A percentile compares a stretch with the other conserved stretches of the same genome.
phyloP scores from a whole-genome alignment of 768 basidiomycete species.

The Galerina marginata region DNA sequence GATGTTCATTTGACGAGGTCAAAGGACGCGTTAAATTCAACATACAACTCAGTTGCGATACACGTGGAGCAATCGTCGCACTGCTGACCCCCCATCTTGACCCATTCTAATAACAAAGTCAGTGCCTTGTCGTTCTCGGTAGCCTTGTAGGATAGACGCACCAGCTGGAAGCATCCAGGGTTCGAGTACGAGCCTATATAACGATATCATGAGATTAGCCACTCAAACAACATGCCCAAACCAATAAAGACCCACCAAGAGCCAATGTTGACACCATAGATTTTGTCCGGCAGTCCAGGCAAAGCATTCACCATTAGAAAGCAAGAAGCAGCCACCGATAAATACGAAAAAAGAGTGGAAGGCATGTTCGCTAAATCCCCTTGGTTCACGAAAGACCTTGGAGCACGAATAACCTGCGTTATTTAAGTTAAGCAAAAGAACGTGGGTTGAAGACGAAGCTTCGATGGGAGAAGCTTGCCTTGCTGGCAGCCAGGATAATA shows the following conservation, averaged over 20 bases:
- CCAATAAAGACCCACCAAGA: slow-evolving; percentile 50
- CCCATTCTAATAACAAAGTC: slow-evolving; percentile 57
- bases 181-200: slow-evolving; percentile 72
- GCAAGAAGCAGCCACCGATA: slow-evolving; percentile 16
- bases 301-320: slow-evolving; percentile 20
- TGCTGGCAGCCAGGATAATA: slow-evolving; percentile 9
- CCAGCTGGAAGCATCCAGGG: slow-evolving; percentile 84
- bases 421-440: slow-evolving; percentile 11
- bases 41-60: slow-evolving; percentile 72
- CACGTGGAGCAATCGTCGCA: slow-evolving; percentile 67
- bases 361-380: slow-evolving; percentile 21
- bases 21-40: background rate
- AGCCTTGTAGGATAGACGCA: slow-evolving; percentile 23
- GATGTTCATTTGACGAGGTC: background rate
- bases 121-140: background rate
- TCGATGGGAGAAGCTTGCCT: slow-evolving; percentile 5
- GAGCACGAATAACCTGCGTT: slow-evolving; percentile 8
- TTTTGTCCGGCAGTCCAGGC: slow-evolving; percentile 48
- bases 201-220: background rate
- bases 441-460: background rate
- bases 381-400: background rate
- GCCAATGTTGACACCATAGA: slow-evolving; percentile 76
- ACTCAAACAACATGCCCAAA: background rate
- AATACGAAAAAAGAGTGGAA: slow-evolving; percentile 29
- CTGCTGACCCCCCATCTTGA: slow-evolving; percentile 70